Evolutionary conservation across 2,329 filamentous ascomycete species (phyloP).

Genomic region (Davidsoniella neocaledoniae): DNA sequence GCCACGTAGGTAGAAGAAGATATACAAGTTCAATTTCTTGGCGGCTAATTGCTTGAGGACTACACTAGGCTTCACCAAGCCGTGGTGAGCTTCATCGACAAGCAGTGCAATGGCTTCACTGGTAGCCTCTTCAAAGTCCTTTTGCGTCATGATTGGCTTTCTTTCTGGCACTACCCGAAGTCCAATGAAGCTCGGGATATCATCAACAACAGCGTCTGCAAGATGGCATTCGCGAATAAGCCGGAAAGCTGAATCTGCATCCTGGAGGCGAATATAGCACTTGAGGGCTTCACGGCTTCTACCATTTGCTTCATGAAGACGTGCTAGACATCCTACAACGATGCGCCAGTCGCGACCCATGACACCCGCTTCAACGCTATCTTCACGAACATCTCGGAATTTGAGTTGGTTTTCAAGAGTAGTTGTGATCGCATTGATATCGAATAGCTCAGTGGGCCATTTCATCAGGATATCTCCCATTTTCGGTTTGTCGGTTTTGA

Average conservation of each 20-base stretch:
- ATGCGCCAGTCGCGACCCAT: conserved; percentile 72
- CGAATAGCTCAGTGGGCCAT: conserved; percentile 76
- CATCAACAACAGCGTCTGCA: conserved; percentile 74
- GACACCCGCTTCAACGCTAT: conserved; percentile 57
- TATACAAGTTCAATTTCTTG: conserved; percentile 52
- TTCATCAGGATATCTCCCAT: conserved; percentile 65
- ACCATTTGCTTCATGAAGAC: conserved; percentile 66
- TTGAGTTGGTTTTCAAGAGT: conserved; percentile 70
- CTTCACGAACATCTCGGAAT: conserved; percentile 56
- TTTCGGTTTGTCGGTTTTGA: conserved; percentile 55
- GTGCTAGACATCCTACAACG: conserved; percentile 72
- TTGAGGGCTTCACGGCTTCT: conserved; percentile 69
- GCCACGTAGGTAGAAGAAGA: conserved; percentile 81
- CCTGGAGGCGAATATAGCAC: conserved; percentile 79
- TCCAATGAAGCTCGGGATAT: conserved; percentile 76
- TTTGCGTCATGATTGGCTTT: conserved; percentile 42
- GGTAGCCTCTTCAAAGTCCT: conserved; percentile 64
- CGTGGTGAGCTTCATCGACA: conserved; percentile 80
- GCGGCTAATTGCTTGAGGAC: conserved; percentile 65
- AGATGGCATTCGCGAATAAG: conserved; percentile 78
- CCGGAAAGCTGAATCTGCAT: conserved; percentile 75
- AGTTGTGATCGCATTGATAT: conserved; percentile 57
- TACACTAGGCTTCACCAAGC: conserved; percentile 59
- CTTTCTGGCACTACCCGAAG: conserved; percentile 53
- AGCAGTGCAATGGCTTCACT: conserved; percentile 72